phyloP scores from a whole-genome alignment of 2,329 filamentous ascomycete species.

The Tolypocladium tundrense region DNA sequence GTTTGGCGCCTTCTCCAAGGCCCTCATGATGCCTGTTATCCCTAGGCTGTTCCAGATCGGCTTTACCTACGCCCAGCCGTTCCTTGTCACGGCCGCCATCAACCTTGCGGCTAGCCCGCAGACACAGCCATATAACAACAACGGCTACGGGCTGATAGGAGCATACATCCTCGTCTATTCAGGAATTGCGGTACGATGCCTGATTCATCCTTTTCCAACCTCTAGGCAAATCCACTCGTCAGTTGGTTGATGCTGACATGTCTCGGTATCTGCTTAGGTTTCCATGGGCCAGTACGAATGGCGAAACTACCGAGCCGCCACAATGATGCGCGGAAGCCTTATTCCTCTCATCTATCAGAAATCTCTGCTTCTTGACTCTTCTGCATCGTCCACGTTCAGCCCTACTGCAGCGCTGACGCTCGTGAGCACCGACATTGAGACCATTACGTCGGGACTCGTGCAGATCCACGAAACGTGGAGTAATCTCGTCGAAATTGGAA shows the following conservation, averaged over 20 bases:
- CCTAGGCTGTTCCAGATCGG: constrained; percentile 11
- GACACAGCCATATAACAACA: constrained; percentile 9
- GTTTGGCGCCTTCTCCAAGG: constrained; percentile 3
- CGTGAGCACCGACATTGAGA: constrained; percentile 16
- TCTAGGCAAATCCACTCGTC: background rate
- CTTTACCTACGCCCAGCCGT: constrained; percentile 16
- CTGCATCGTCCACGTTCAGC: constrained; percentile 2
- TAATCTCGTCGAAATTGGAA: constrained; percentile 12
- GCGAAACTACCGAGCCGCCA: constrained; percentile 11
- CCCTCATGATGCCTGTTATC: constrained; percentile 6
- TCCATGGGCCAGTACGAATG: constrained; percentile 13
- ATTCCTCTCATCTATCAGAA: constrained; percentile 16
- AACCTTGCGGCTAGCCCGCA: constrained; percentile 8
- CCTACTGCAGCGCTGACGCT: constrained; percentile 14
- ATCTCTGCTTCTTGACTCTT: constrained; percentile 9
- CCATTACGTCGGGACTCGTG: constrained; percentile 11
- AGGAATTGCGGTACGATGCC: constrained; percentile 11
- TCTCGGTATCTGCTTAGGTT: constrained; percentile 3
- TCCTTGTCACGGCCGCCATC: constrained; percentile 13
- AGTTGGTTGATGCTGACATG: background rate
- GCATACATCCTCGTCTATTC: constrained; percentile 16
- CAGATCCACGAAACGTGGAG: constrained; percentile 12
- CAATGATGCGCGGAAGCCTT: constrained; percentile 16
- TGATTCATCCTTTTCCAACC: background rate
- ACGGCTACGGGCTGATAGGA: constrained; percentile 15